phyloP scores from a whole-genome alignment of 192 early-diverging fungal genomes.

The Coemansia sp. region DNA sequence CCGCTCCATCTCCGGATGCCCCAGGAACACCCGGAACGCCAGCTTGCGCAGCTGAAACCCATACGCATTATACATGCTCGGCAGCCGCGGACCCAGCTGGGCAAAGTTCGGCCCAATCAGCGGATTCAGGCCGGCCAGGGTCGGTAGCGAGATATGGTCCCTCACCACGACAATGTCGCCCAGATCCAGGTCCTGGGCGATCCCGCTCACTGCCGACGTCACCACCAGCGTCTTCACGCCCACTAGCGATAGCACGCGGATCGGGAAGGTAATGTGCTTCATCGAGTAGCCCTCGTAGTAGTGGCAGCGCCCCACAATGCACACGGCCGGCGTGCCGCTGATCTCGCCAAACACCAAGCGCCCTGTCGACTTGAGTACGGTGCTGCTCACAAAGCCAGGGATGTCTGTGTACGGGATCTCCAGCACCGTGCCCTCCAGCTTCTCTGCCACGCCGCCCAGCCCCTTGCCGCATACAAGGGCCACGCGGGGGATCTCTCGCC shows the following conservation, averaged over 20 bases:
- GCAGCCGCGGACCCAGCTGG: constrained; percentile 81
- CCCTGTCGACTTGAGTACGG: constrained; percentile 39
- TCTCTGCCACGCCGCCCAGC: constrained; percentile 71
- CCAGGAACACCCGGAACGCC: constrained; percentile 49
- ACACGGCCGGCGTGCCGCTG: constrained; percentile 63
- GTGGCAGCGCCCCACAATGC: constrained; percentile 88
- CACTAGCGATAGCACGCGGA: constrained; percentile 78
- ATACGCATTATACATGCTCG: constrained; percentile 80
- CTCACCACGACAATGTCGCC: constrained; percentile 78
- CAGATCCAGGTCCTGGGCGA: constrained; percentile 69
- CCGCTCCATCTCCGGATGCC: constrained; percentile 22
- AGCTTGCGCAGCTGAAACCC: constrained; percentile 67
- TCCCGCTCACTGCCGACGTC: constrained; percentile 80
- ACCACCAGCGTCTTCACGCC: constrained; percentile 71
- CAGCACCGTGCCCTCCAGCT: constrained; percentile 53
- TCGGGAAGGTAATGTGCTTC: constrained; percentile 72
- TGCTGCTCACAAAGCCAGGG: constrained; percentile 77
- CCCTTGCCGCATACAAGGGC: constrained; percentile 83
- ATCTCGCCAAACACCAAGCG: constrained; percentile 77
- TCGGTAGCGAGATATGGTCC: constrained; percentile 76
- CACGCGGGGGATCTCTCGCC: constrained; percentile 50
- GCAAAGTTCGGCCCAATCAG: constrained; percentile 80
- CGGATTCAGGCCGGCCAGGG: constrained; percentile 67
- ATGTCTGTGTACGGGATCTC: constrained; percentile 74
- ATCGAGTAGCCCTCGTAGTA: constrained; percentile 84